Evolutionary conservation across 2,329 filamentous ascomycete species (phyloP).

Genomic region (Exutisphaerella laricina): DNA sequence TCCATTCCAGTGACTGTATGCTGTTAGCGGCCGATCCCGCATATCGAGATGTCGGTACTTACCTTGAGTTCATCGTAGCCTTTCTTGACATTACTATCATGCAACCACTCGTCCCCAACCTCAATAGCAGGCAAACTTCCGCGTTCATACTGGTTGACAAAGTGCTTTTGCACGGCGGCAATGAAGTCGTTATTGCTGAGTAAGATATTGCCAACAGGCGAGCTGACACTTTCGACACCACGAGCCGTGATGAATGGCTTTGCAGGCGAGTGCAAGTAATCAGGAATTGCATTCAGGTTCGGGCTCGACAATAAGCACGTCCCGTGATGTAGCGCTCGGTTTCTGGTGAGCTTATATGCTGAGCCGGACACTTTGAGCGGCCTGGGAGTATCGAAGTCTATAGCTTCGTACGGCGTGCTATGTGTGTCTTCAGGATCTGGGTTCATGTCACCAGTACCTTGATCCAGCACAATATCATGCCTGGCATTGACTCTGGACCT

Average conservation of each 20-base stretch:
- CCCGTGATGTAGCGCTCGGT: slow-evolving; percentile 82
- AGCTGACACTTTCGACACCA: slow-evolving; percentile 88
- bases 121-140: slow-evolving; percentile 33
- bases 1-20: slow-evolving; percentile 62
- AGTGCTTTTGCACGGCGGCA: slow-evolving; percentile 49
- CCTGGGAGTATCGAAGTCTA: slow-evolving; percentile 28
- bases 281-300: slow-evolving; percentile 63
- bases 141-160: slow-evolving; percentile 58
- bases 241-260: slow-evolving; percentile 69
- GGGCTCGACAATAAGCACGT: slow-evolving; percentile 78
- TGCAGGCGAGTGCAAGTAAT: slow-evolving; percentile 71
- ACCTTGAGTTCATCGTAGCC: slow-evolving; percentile 60
- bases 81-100: slow-evolving; percentile 51
- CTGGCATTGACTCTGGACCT: slow-evolving; percentile 74
- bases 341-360: slow-evolving; percentile 84
- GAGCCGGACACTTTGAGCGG: slow-evolving; percentile 81
- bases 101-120: slow-evolving; percentile 51
- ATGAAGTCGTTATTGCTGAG: slow-evolving; percentile 46
- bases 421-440: slow-evolving; percentile 39
- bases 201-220: slow-evolving; percentile 72
- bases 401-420: slow-evolving; percentile 39
- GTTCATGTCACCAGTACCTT: slow-evolving; percentile 29
- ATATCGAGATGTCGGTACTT: too few species aligned
- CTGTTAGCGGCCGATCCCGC: too few species aligned
- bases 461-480: slow-evolving; percentile 83